Conservation (phyloP, 2,329 filamentous ascomycete species). For the Tolypocladium sp. region DNA sequence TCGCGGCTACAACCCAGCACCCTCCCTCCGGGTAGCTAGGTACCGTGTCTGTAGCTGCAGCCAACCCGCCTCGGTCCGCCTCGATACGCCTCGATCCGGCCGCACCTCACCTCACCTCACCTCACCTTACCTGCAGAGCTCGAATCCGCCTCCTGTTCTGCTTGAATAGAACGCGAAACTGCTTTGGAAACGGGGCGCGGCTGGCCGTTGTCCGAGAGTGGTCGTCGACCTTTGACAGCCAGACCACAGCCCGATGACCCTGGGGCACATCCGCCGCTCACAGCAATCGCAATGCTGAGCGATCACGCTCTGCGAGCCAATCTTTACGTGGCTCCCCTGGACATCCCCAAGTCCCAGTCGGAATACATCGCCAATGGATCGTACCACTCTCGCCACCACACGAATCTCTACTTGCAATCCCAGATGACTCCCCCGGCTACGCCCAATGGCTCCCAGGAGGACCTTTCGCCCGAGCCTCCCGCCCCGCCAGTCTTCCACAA, state of each 20-base stretch:
- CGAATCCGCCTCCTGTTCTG: not conserved
- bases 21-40: not conserved
- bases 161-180: not conserved
- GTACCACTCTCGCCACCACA: conserved; percentile 19
- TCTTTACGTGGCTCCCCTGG: conserved; percentile 51
- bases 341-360: conserved; percentile 35
- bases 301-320: conserved; percentile 43
- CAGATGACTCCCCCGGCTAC: conserved; percentile 74
- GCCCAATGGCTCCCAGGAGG: conserved; percentile 59
- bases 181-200: not conserved
- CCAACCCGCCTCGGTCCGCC: not conserved
- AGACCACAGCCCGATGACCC: conserved; percentile 18
- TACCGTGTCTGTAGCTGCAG: not conserved
- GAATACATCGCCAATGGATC: conserved; percentile 18
- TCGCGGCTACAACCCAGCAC: not conserved
- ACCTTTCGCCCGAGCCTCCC: conserved; percentile 32
- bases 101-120: not conserved
- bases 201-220: conserved; percentile 4
- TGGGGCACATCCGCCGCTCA: conserved; percentile 12
- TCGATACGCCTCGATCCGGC: not conserved
- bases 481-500: conserved; percentile 73
- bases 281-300: conserved; percentile 26
- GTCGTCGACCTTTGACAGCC: conserved; percentile 5
- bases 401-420: conserved; percentile 35
- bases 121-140: not conserved